Evolutionary conservation across 306 rosid species (phyloP).

Genomic region (Mucuna pruriens): DNA sequence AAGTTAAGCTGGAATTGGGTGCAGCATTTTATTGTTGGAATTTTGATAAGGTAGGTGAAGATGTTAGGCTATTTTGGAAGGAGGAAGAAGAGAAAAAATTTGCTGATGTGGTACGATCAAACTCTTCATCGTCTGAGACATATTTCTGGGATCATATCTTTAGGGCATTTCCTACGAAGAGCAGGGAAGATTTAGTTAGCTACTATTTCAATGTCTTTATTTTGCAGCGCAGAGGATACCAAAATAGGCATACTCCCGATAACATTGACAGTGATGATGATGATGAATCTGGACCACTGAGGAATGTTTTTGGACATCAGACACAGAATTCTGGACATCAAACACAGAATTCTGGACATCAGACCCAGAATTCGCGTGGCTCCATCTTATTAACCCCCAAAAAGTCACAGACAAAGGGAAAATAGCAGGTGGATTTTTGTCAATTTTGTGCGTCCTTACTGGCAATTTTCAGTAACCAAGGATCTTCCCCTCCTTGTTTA

Average conservation of each 20-base stretch:
- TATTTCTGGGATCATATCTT: conserved; percentile 62
- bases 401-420: conserved; percentile 45
- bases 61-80: conserved; percentile 58
- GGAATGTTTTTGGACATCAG: conserved; percentile 50
- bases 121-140: conserved; percentile 46
- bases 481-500: conserved; percentile 11
- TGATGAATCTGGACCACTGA: conserved; percentile 39
- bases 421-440: conserved; percentile 32
- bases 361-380: conserved; percentile 12
- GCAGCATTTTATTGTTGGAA: conserved; percentile 64
- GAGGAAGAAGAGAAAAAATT: conserved; percentile 68
- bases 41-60: conserved; percentile 70
- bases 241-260: conserved; percentile 72
- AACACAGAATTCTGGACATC: conserved; percentile 1
- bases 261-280: conserved; percentile 75
- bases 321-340: not conserved
- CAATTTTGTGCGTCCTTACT: conserved; percentile 14
- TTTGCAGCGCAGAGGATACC: conserved; percentile 74
- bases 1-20: conserved; percentile 71
- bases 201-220: conserved; percentile 87
- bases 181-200: conserved; percentile 71
- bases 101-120: conserved; percentile 48
- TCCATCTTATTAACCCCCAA: conserved; percentile 54
- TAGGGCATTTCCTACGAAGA: conserved; percentile 60
- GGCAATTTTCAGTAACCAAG: conserved; percentile 26